Evolutionary conservation across 257 asterid species (phyloP), one percentile per base, ranked within the genome.

Genomic region (Leptodermis oblonga): DNA sequence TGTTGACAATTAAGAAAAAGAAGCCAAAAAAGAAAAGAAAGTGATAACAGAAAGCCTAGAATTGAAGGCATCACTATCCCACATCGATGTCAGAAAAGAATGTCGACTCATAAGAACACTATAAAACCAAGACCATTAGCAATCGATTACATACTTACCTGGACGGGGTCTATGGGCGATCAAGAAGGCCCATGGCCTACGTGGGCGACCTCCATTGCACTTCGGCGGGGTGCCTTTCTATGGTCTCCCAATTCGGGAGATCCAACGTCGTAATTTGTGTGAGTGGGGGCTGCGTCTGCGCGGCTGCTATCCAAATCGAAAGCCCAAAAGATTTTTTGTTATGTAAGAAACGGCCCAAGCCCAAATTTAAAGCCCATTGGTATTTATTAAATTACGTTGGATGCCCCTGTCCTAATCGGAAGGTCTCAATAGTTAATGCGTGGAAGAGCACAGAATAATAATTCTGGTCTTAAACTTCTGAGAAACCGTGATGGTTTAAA

Each of bases 181-280:
- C 80, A 33, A 15, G 0, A 71, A 71, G 76, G 58, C 20, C 46
- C 17, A 74, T 62, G 82, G 55, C 76, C 62, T 81, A 33, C 72
- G 62, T 9, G 10, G 65, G 71, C 63, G 75, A 73, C 79, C 41
- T 70, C 20, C 75, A 80, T 48, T 67, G 81, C 79, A 73, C 77
- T 46, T 60, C 0, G 77, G 62, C 73, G 34, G 81, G 77, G 75
- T 58, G 73, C 76, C 28, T 11, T 22, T 42, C 59, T 73, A 73
- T 75, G 78, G 74, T 71, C 70, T 69, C 15, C 75, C 64, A 62
- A 71, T 36, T 72, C 14, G 70, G 78, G 74, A 45, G 80, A 71
- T 70, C 68, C 69, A 71, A 63, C 53, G 70, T 71, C 80, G 68
- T 62, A 71, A 62, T 75, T 71, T 75, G 75, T 75, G 72, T 3